Conservation (phyloP, 805 yeast species). For the Lipomyces orientalis region DNA sequence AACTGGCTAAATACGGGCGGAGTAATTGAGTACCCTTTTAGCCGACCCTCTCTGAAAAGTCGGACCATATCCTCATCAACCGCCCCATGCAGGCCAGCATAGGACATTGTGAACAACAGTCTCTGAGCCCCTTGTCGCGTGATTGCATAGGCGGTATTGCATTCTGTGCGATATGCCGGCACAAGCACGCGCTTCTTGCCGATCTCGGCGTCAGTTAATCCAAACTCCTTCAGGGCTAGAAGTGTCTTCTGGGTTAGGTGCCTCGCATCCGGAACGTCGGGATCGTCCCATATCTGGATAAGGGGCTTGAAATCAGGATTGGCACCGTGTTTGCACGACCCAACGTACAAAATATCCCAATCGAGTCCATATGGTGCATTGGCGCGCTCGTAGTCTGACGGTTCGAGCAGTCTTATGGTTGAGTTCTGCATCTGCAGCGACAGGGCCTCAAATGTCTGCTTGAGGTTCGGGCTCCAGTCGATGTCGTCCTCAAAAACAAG, state of each 20-base stretch:
- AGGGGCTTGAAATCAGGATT: conserved; percentile 18
- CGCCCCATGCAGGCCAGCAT: conserved; percentile 4
- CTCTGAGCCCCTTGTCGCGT: conserved; percentile 18
- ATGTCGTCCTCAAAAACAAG: conserved; percentile 28
- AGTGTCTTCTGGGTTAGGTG: conserved; percentile 4
- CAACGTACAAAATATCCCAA: conserved; percentile 28
- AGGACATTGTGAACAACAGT: conserved; percentile 4
- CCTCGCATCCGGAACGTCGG: conserved; percentile 22
- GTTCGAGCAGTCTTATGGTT: conserved; percentile 18
- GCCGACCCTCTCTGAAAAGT: conserved; percentile 13
- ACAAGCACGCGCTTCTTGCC: conserved; percentile 18
- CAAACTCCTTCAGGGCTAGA: conserved; percentile 10
- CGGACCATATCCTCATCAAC: conserved; percentile 10
- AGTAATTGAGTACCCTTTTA: conserved; percentile 20
- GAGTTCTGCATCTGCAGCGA: conserved; percentile 25
- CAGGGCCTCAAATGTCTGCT: conserved; percentile 19
- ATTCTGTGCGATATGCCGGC: conserved; percentile 25
- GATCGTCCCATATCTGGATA: conserved; percentile 24
- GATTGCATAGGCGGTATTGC: conserved; percentile 22
- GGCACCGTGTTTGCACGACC: conserved; percentile 19
- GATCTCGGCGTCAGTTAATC: conserved; percentile 15
- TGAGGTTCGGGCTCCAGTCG: conserved; percentile 23
- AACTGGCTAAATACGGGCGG: conserved; percentile 24
- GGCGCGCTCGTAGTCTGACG: conserved; percentile 16
- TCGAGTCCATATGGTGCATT: conserved; percentile 30